Conservation (phyloP, 306 rosid species). For the Senna tora region DNA sequence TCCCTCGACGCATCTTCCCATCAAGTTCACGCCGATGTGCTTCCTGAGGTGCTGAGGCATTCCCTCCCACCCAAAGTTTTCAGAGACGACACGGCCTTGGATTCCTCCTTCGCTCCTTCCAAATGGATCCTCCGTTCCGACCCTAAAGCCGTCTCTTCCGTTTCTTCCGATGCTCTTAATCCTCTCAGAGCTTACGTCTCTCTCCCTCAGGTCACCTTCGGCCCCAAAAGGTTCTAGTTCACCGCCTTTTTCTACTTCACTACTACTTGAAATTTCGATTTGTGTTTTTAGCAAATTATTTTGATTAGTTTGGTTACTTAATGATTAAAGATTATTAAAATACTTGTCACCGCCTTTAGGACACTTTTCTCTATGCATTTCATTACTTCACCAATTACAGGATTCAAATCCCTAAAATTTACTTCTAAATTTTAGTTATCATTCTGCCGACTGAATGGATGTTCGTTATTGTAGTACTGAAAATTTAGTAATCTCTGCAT, state of each 20-base stretch:
- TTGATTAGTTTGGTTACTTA: too few relatives aligned
- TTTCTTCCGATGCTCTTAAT: slow-evolving; percentile 64
- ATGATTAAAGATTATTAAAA: too few relatives aligned
- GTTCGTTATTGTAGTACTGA: too few relatives aligned
- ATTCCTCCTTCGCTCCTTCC: slow-evolving; percentile 60
- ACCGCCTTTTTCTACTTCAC: neutral
- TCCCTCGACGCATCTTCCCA: neutral
- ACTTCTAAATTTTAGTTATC: too few relatives aligned
- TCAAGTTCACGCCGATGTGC: slow-evolving; percentile 66
- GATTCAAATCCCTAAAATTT: too few relatives aligned
- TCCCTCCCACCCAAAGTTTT: slow-evolving; percentile 75
- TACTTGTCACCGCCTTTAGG: too few relatives aligned
- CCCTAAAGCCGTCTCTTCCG: slow-evolving; percentile 34
- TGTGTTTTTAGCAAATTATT: too few relatives aligned
- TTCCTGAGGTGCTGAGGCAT: slow-evolving; percentile 79
- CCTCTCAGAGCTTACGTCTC: slow-evolving; percentile 75
- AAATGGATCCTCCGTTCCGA: slow-evolving; percentile 77
- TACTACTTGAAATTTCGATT: too few relatives aligned
- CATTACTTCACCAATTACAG: too few relatives aligned
- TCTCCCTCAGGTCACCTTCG: slow-evolving; percentile 86
- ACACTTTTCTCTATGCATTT: too few relatives aligned
- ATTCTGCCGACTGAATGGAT: too few relatives aligned
- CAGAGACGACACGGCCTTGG: slow-evolving; percentile 34
- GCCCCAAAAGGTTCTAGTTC: slow-evolving; percentile 74
- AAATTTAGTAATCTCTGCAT: too few relatives aligned